Evolutionary conservation across 176 grass and related monocot genomes (phyloP), one percentile per base, ranked within the genome.

Genomic region (Melocanna baccifera): DNA sequence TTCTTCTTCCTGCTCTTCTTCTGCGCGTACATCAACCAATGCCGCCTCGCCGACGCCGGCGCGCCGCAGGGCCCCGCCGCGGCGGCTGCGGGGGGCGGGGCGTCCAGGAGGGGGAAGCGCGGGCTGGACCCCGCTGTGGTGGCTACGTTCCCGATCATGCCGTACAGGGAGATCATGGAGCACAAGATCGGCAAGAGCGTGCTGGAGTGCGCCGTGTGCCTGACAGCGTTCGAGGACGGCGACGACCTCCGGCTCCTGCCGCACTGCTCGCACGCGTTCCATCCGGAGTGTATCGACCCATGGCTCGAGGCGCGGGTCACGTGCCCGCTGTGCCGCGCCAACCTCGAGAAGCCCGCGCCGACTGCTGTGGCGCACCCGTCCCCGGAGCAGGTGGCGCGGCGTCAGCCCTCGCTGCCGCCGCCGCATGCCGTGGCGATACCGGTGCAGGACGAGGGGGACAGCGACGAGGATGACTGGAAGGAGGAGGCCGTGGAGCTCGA

Each of bases 181-280:
- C 91, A 91, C 85, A 98, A 92, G 85, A 63, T 91, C 81, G 81
- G 89, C 51, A 75, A 83, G 70, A 69, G 89, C 39, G 85, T 80
- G 68, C 89, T 98, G 1, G 96, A 98, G 84, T 99, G 97, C 81
- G 91, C 97, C 7, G 97, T 99, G 68, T 99, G 97, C 83, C 85
- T 99, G 18, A 96, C 88, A 47, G 71, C 86, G 85, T 99, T 99
- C 71, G 91, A 96, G 77, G 93, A 96, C 69, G 88, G 81, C 22
- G 97, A 99, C 78, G 89, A 81, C 6, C 93, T 99, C 32, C 93
- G 86, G 37, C 90, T 99, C 50, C 90, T 99, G 1, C 93, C 97
- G 9, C 92, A 90, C 74, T 99, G 97, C 70, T 91, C 83, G 8
- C 97, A 99, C 83, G 97, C 86, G 13, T 99, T 99, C 86, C 97